Base-by-base conservation (phyloP, 1,139 yeast species). In the Eremothecium sinecaudum region DNA sequence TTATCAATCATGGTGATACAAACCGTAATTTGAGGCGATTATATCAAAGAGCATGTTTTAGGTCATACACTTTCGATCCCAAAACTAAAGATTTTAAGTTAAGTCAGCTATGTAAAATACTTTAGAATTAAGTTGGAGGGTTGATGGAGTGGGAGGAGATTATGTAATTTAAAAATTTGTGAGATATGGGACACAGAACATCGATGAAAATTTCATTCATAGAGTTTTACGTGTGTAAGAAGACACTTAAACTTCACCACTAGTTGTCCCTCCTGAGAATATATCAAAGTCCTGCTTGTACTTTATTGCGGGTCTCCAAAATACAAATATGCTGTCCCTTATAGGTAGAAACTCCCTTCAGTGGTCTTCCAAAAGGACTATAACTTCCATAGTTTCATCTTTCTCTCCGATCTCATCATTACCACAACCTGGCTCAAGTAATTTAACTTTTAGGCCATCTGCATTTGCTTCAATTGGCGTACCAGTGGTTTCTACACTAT, bases 351-450 rank as follows among this genome's bases (percentile, higher is more conserved):
- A 33, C 12, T n/a, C 41, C 8, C 32, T 41, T 22, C 45, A 42
- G 19, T 33, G 35, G 24, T 34, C 34, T 17, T 24, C 40, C 9
- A 44, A 40, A 24, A 39, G 49, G 17, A 33, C 38, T 15, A 28
- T 45, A 5, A 10, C 14, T 16, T 40, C 46, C 11, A 34, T 41
- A 3, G 21, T 45, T 21, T 38, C 45, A 16, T 33, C 40, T 6
- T 44, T 56, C 36, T 48, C 59, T 13, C 48, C 58, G 2, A 30
- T 51, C 24, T 43, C 47, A 34, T 37, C 52, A 22, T 17, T 34
- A 39, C 34, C 2, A 44, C 51, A 12, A 9, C 26, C 18, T n/a
- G 13, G 4, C 18, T 21, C 51, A n/a, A n/a, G n/a, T n/a, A n/a
- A n/a, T n/a, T n/a, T n/a, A n/a, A n/a, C n/a, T n/a, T n/a, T n/a